Base-by-base conservation (phyloP, 257 asterid genomes). In the Apocynum venetum region DNA sequence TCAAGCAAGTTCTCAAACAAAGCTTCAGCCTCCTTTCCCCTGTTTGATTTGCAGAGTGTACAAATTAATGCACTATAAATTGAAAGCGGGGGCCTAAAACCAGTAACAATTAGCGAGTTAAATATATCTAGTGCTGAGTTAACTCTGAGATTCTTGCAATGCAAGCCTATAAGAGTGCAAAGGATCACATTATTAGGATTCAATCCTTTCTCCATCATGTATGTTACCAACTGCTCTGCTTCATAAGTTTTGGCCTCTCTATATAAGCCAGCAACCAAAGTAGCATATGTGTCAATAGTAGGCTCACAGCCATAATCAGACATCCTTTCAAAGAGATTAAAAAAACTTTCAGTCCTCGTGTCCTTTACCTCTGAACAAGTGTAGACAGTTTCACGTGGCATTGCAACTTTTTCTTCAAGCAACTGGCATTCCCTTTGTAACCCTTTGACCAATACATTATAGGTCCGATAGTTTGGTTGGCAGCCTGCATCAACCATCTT, bases 401-500 rank as follows among this genome's bases (percentile, higher is more conserved):
- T 82, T 4, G 84, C 87, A 64, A 79, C 81, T 79, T 85, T 82
- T 80, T 84, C 87, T 10, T 82, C 76, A 77, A 81, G 78, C 70
- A 83, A 82, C 71, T 76, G 84, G 82, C 67, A 52, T 76, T 88
- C 93, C 82, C 77, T 85, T 72, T 88, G 95, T 77, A 92, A 79
- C 66, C 98, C 97, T 83, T 80, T 91, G 83, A 91, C 86, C 92
- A 95, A 80, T 38, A 83, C 91, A 43, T 60, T 48, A 68, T 80
- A 92, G 64, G 98, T 94, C 52, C 93, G 78, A 80, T 88, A 93
- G 81, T 92, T 94, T 36, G 98, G 98, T 84, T 82, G 78, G 86
- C 92, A 82, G 49, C 95, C 96, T 4, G 87, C 77, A 82, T 75
- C 70, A 72, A 91, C 78, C 98, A 92, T 92, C 79, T 78, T 83